Conservation (phyloP, 2,329 filamentous ascomycete genomes). For the Aspergillus fischeri region DNA sequence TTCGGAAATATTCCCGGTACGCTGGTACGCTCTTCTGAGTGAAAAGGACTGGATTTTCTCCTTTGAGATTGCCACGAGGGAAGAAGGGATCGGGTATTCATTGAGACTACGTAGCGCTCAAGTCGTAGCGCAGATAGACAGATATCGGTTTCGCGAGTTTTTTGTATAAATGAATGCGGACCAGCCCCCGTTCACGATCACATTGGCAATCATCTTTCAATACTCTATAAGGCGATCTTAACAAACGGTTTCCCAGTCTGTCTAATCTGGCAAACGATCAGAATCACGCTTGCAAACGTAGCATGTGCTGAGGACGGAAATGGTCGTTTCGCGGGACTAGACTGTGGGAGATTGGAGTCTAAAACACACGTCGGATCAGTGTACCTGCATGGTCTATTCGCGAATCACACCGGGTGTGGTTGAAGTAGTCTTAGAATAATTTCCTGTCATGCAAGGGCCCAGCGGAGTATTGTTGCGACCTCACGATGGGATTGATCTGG, state of each 20-base stretch:
- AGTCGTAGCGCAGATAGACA: not conserved
- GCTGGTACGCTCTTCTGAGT: too few relatives aligned
- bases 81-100: too few relatives aligned
- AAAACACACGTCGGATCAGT: not conserved
- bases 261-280: not conserved
- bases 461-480: not conserved
- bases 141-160: not conserved
- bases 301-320: not conserved
- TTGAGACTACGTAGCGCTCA: not conserved
- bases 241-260: not conserved
- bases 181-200: too few relatives aligned
- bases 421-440: not conserved
- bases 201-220: not conserved
- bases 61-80: too few relatives aligned
- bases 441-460: not conserved
- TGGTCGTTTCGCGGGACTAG: not conserved
- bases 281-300: not conserved
- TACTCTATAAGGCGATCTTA: not conserved
- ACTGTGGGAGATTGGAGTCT: not conserved
- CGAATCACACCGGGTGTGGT: not conserved
- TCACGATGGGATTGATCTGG: conserved; percentile 8
- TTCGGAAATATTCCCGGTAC: too few relatives aligned
- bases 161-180: too few relatives aligned
- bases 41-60: too few relatives aligned
- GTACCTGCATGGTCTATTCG: not conserved